Conservation (phyloP, 495 filamentous ascomycete genomes). For the Apodospora peruviana region DNA sequence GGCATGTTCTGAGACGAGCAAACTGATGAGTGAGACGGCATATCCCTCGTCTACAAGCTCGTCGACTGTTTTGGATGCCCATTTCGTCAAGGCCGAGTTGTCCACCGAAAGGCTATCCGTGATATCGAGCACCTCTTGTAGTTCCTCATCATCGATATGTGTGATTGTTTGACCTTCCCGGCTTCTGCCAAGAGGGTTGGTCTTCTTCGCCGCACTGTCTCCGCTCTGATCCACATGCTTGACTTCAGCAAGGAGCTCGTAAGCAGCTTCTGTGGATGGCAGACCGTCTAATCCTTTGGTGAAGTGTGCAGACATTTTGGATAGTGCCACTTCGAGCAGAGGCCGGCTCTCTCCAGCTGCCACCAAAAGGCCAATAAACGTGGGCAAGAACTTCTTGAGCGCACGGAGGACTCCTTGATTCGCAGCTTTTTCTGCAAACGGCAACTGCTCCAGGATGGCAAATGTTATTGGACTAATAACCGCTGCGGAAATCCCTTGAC, state of each 20-base stretch:
- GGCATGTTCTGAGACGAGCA: slow-evolving; percentile 66
- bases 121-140: slow-evolving; percentile 30
- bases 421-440: slow-evolving; percentile 53
- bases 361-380: slow-evolving; percentile 34
- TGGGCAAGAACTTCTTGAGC: slow-evolving; percentile 54
- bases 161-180: background rate
- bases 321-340: slow-evolving; percentile 30
- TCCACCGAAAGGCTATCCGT: slow-evolving; percentile 40
- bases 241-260: slow-evolving; percentile 3
- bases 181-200: background rate
- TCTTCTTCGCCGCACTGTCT: background rate
- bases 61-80: slow-evolving; percentile 68
- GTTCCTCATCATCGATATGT: slow-evolving; percentile 11
- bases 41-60: slow-evolving; percentile 69
- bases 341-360: slow-evolving; percentile 33
- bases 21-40: slow-evolving; percentile 59
- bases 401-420: slow-evolving; percentile 30
- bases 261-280: background rate
- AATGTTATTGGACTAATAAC: slow-evolving; percentile 49
- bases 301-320: slow-evolving; percentile 21
- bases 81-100: slow-evolving; percentile 55
- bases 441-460: slow-evolving; percentile 70
- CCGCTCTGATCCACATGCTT: slow-evolving; percentile 7
- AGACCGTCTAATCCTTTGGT: slow-evolving; percentile 5
- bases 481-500: background rate